Conservation (phyloP, 2,329 filamentous ascomycete genomes). For the Pseudogymnoascus destructans region DNA sequence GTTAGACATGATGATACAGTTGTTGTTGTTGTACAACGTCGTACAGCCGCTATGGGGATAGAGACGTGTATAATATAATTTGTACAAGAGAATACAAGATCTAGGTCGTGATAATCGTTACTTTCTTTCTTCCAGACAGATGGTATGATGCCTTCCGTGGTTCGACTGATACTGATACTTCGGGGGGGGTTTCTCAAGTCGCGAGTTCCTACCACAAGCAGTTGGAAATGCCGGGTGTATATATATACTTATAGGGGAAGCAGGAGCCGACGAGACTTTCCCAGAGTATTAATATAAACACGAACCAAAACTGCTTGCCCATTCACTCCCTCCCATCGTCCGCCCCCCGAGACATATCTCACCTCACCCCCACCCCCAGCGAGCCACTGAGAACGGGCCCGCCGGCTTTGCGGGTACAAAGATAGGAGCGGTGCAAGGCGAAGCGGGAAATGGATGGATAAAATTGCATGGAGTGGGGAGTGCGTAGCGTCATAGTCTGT, state of each 20-base stretch:
- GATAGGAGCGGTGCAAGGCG: background rate
- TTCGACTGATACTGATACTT: background rate
- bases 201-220: background rate
- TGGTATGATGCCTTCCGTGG: background rate
- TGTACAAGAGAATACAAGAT: conserved; percentile 4
- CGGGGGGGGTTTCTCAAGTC: background rate
- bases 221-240: background rate
- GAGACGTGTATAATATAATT: background rate
- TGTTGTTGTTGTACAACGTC: background rate
- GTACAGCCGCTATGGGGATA: background rate
- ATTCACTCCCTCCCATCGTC: background rate
- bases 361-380: conserved; percentile 2
- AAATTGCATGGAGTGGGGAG: background rate
- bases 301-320: background rate
- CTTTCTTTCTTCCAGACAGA: background rate
- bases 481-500: background rate
- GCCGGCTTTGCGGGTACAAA: background rate
- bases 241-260: background rate
- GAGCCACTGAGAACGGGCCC: background rate
- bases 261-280: background rate
- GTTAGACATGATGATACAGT: conserved; percentile 45
- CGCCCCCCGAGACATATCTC: conserved; percentile 7
- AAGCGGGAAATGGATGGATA: background rate
- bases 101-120: conserved; percentile 5
- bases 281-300: conserved; percentile 4